phyloP scores from a whole-genome alignment of 140 eudicot species.

The Anethum foeniculum region DNA sequence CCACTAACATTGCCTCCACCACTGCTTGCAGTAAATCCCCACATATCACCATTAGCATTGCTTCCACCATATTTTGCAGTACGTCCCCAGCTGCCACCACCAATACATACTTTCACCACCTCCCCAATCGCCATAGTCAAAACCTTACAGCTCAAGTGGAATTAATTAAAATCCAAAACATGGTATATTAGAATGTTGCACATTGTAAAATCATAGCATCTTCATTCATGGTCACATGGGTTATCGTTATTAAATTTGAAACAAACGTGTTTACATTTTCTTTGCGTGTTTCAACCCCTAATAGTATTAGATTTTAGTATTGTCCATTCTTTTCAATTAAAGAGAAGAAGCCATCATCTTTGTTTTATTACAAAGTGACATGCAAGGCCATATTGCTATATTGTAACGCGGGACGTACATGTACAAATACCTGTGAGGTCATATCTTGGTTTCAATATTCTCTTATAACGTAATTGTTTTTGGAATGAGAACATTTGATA shows the following conservation, averaged over 20 bases:
- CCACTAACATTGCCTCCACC: conserved; percentile 5
- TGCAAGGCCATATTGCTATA: too few relatives aligned
- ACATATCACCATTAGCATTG: neutral
- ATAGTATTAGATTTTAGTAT: neutral
- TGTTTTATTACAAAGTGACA: neutral
- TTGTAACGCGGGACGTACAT: too few relatives aligned
- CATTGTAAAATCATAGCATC: neutral
- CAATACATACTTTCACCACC: too few relatives aligned
- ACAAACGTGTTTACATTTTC: neutral
- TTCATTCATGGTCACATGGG: neutral
- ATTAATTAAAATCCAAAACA: neutral
- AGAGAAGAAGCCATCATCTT: neutral
- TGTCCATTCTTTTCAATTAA: too few relatives aligned
- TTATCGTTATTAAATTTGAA: neutral
- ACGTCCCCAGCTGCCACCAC: neutral
- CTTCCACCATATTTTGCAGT: neutral
- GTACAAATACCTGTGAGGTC: too few relatives aligned
- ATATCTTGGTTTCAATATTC: too few relatives aligned
- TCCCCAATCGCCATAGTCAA: too few relatives aligned
- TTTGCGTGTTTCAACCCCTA: neutral
- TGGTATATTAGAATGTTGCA: neutral
- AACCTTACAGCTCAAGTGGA: conserved; percentile 7
- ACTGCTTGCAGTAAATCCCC: neutral
- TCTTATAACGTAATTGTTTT: too few relatives aligned
- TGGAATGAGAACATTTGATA: too few relatives aligned